Evolutionary conservation across 2,329 filamentous ascomycete species (phyloP).

Genomic region (Setomelanomma holmii): DNA sequence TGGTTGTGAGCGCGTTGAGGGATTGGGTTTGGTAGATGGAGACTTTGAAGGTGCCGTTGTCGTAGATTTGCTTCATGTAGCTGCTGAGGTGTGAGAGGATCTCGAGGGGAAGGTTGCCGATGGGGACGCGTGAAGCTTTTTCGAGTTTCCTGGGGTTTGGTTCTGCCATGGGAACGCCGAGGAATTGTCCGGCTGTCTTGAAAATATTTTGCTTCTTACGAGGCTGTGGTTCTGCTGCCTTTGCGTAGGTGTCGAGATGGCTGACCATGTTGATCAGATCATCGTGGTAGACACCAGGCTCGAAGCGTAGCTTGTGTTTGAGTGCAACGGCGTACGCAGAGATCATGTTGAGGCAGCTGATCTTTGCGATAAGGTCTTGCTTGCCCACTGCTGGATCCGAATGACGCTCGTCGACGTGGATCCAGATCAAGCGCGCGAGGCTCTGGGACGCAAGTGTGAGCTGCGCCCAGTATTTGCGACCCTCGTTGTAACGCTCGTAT

Average conservation of each 20-base stretch:
- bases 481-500: constrained; percentile 71
- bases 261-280: constrained; percentile 73
- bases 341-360: constrained; percentile 72
- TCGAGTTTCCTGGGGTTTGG: constrained; percentile 49
- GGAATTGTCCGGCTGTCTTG: constrained; percentile 72
- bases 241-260: constrained; percentile 78
- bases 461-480: constrained; percentile 67
- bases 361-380: constrained; percentile 71
- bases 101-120: constrained; percentile 82
- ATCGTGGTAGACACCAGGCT: constrained; percentile 77
- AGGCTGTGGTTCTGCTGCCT: constrained; percentile 50
- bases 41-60: constrained; percentile 62
- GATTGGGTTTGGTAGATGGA: constrained; percentile 66
- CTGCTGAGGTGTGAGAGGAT: constrained; percentile 74
- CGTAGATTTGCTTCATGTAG: constrained; percentile 68
- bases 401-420: constrained; percentile 70
- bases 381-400: constrained; percentile 62
- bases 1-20: constrained; percentile 64
- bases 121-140: constrained; percentile 72
- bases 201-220: constrained; percentile 44
- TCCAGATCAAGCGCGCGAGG: constrained; percentile 80
- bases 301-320: constrained; percentile 85
- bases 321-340: constrained; percentile 77
- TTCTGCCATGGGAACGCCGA: no score
- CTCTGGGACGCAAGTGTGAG: constrained; percentile 64